Base-by-base conservation (phyloP, 1,139 yeast species). In the Nakaseomyces kungkrabaensis region DNA sequence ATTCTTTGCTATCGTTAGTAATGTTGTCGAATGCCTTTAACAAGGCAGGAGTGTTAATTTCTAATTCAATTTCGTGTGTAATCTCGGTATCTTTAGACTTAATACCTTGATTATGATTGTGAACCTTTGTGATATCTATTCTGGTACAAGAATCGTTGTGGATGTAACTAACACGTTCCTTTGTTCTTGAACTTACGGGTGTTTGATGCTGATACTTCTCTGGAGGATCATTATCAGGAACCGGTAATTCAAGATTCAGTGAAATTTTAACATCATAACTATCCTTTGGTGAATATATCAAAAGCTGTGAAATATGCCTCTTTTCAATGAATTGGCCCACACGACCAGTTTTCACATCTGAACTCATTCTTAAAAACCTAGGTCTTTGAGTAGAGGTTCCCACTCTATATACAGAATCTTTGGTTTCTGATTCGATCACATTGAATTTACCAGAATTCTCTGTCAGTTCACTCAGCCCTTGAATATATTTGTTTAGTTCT, bases 221-320 rank as follows among this genome's bases (percentile, higher is more conserved):
- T 34, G 77, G 73, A 58, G 79, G 77, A 52, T 79, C 81, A 55
- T 77, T 72, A 37, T 79, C 76, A 1, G 68, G 62, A 9, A 65
- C 67, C 4, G 95, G 96, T 54, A 80, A 66, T 78, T 89, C 97
- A 34, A 85, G 68, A 37, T 89, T 80, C 54, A 89, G 69, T 9
- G 95, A 81, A 40, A 89, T 71, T 59, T 95, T 74, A 56, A 84
- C 73, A 65, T 89, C 97, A 62, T 82, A 82, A 68, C 82, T 74
- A 29, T 86, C 79, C 54, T 86, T 83, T 1, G 96, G 96, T 50
- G 85, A 78, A 61, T 78, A 81, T 34, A 89, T 72, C 61, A 79
- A 77, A 52, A 89, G 68, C 62, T 85, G 89, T 3, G 86, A 78
- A 8, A 88, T 69, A 50, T 92, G 74, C 55, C 78, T 78, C 63